Evolutionary conservation across 106 monocot species (phyloP).

Genomic region (Dioscorea alata): DNA sequence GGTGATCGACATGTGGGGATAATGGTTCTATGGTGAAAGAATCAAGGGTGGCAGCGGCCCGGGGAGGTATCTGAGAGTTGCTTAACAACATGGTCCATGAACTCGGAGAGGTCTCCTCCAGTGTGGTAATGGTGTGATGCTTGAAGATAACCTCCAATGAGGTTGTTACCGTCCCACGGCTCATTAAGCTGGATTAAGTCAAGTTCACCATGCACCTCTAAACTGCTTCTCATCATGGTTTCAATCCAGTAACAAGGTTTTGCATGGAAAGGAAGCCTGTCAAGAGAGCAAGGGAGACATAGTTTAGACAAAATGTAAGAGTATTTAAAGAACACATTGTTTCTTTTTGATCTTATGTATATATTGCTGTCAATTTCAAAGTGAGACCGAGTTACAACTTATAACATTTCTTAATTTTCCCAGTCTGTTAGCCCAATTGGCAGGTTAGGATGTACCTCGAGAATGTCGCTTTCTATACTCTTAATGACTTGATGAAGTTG

Average conservation of each 20-base stretch:
- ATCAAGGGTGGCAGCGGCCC: conserved; percentile 4
- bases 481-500: too few species aligned
- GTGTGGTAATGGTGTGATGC: background rate
- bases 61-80: conserved; percentile 9
- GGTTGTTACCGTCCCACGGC: background rate
- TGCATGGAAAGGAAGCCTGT: background rate
- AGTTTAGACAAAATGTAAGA: too few species aligned
- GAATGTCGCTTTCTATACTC: too few species aligned
- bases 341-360: too few species aligned
- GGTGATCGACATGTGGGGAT: background rate
- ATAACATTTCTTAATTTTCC: too few species aligned
- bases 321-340: too few species aligned
- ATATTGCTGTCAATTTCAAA: too few species aligned
- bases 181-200: conserved; percentile 33
- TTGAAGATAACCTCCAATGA: background rate
- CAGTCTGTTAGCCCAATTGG: too few species aligned
- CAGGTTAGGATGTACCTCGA: too few species aligned
- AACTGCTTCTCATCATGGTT: conserved; percentile 17
- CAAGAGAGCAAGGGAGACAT: too few species aligned
- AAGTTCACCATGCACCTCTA: conserved; percentile 23
- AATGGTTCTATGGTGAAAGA: background rate
- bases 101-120: conserved; percentile 12
- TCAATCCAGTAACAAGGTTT: background rate
- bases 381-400: too few species aligned
- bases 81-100: conserved; percentile 8